phyloP scores from a whole-genome alignment of 129 eudicot genomes.

The Pseudognaphalium luteoalbum region DNA sequence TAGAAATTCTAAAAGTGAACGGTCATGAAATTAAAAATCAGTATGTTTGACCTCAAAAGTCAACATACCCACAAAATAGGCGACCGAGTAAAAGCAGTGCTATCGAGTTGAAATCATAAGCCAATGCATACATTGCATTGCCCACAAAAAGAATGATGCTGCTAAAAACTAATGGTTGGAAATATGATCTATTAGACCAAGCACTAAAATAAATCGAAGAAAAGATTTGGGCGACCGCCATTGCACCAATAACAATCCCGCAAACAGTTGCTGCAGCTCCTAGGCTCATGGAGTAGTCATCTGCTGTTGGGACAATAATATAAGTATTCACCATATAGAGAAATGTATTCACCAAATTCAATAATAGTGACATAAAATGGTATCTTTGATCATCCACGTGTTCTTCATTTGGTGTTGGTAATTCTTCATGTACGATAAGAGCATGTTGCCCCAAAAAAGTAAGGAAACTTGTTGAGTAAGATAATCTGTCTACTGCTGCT shows the following conservation, averaged over 20 bases:
- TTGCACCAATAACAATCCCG: conserved; percentile 88
- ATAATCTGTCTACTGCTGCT: conserved; percentile 69
- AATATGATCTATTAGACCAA: conserved; percentile 91
- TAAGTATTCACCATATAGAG: conserved; percentile 96
- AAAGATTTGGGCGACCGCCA: conserved; percentile 94
- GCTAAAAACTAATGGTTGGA: conserved; percentile 79
- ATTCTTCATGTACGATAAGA: conserved; percentile 80
- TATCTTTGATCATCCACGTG: conserved; percentile 56
- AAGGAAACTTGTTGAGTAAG: conserved; percentile 77
- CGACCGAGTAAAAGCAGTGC: conserved; percentile 78
- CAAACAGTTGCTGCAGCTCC: conserved; percentile 93
- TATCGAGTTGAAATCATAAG: conserved; percentile 70
- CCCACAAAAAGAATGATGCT: conserved; percentile 82
- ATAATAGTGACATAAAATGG: conserved; percentile 80
- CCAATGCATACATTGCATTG: conserved; percentile 86
- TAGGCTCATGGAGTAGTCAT: conserved; percentile 82
- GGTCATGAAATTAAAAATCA: not conserved
- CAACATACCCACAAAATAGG: conserved; percentile 76
- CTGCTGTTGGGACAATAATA: conserved; percentile 94
- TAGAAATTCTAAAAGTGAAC: not conserved
- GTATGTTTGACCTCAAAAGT: conserved; percentile 18
- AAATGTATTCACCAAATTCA: conserved; percentile 82
- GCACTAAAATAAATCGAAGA: conserved; percentile 93
- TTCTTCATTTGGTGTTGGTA: conserved; percentile 60
- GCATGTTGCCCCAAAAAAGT: conserved; percentile 80